phyloP scores from a whole-genome alignment of 495 filamentous ascomycete species.

The Apodospora peruviana region DNA sequence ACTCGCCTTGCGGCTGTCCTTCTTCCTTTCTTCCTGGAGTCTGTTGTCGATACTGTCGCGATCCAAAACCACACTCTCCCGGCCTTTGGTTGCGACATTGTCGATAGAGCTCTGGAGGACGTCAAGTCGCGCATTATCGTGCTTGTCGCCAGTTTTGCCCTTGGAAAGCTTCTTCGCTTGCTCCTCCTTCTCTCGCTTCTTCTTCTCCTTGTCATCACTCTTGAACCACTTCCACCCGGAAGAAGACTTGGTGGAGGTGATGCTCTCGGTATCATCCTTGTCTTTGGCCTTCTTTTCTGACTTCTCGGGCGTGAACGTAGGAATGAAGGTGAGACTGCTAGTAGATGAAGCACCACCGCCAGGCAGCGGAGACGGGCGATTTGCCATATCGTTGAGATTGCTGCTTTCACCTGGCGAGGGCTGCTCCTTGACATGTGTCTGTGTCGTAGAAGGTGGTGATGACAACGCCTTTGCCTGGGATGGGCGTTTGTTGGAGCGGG shows the following conservation, averaged over 20 bases:
- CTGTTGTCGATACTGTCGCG: constrained; percentile 65
- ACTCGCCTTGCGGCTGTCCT: constrained; percentile 70
- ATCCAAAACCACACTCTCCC: constrained; percentile 78
- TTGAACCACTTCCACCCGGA: constrained; percentile 70
- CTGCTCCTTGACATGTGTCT: constrained; percentile 15
- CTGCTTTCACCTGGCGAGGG: constrained; percentile 12
- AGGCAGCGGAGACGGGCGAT: constrained; percentile 60
- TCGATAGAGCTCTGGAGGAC: constrained; percentile 77
- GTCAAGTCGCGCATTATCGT: constrained; percentile 76
- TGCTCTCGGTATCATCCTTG: constrained; percentile 38
- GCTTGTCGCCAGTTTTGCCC: constrained; percentile 48
- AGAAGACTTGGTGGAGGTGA: constrained; percentile 63
- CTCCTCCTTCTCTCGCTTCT: constrained; percentile 50
- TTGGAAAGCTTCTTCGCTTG: constrained; percentile 54
- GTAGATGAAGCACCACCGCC: constrained; percentile 63
- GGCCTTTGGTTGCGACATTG: constrained; percentile 51
- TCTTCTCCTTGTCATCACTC: constrained; percentile 38
- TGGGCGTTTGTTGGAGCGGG: constrained; percentile 44
- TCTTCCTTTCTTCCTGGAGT: constrained; percentile 77
- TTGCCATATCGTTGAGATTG: constrained; percentile 58
- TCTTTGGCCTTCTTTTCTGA: constrained; percentile 60
- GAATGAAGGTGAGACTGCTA: constrained; percentile 77
- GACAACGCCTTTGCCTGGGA: constrained; percentile 25
- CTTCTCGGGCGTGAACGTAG: constrained; percentile 62
- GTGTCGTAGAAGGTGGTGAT: constrained; percentile 5